Evolutionary conservation across 2,329 filamentous ascomycete species (phyloP).

Genomic region (Cladosporium sp.): DNA sequence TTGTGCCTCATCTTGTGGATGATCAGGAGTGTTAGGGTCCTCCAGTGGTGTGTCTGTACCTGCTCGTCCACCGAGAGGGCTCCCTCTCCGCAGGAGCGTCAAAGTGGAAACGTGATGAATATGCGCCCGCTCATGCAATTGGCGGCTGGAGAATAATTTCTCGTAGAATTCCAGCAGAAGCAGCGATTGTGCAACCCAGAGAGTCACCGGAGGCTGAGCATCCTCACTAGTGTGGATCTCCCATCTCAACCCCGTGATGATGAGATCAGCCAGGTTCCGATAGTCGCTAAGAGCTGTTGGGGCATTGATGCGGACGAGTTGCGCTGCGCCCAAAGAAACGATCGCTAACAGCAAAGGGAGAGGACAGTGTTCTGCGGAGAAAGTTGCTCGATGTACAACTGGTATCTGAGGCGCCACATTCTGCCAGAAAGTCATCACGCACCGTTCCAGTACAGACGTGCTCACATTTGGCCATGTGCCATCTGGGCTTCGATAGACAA

Average conservation of each 20-base stretch:
- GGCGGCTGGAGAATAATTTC: constrained; percentile 91
- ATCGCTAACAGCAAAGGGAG: constrained; percentile 79
- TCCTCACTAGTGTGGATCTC: constrained; percentile 87
- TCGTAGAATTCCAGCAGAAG: constrained; percentile 87
- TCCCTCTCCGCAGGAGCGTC: constrained; percentile 86
- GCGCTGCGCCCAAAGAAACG: constrained; percentile 53
- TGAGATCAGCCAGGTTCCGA: constrained; percentile 77
- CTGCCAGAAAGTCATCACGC: constrained; percentile 87
- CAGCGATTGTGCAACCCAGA: constrained; percentile 90
- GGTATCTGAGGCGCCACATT: constrained; percentile 90
- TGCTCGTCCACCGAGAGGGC: constrained; percentile 81
- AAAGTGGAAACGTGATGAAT: constrained; percentile 94
- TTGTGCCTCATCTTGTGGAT: background rate
- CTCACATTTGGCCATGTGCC: background rate
- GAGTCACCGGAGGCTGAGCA: constrained; percentile 83
- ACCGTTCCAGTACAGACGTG: constrained; percentile 45
- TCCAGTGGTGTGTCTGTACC: constrained; percentile 71
- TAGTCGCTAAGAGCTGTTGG: constrained; percentile 70
- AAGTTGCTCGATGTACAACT: constrained; percentile 88
- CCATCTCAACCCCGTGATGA: constrained; percentile 88
- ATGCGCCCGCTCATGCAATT: constrained; percentile 86
- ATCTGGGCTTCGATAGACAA: background rate
- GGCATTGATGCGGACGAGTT: constrained; percentile 33
- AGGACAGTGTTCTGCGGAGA: constrained; percentile 78
- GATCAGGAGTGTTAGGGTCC: constrained; percentile 51